Evolutionary conservation across 2,329 filamentous ascomycete species (phyloP).

Genomic region (Aureobasidium zeae): DNA sequence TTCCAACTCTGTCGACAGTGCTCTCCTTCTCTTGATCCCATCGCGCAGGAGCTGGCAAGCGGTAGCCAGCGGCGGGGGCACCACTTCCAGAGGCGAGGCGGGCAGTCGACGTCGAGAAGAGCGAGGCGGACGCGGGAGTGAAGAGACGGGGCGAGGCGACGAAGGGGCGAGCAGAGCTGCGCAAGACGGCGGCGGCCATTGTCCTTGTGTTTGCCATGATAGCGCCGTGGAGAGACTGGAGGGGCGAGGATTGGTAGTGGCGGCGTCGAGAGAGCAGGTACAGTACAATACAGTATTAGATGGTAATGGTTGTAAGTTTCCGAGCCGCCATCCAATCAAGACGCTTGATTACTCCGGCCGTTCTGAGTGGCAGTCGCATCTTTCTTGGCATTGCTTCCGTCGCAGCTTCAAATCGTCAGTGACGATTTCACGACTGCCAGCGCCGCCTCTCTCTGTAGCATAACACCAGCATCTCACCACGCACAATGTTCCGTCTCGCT

Average conservation of each 20-base stretch:
- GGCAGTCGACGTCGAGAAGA: slow-evolving; percentile 56
- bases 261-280: slow-evolving; percentile 17
- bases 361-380: not conserved
- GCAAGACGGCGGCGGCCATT: slow-evolving; percentile 39
- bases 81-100: slow-evolving; percentile 59
- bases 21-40: slow-evolving; percentile 76
- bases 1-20: slow-evolving; percentile 72
- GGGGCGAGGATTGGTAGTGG: slow-evolving; percentile 19
- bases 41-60: slow-evolving; percentile 59
- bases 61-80: slow-evolving; percentile 71
- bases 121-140: slow-evolving; percentile 42
- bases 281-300: too few relatives aligned
- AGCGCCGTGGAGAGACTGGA: slow-evolving; percentile 20
- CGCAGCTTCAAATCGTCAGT: slow-evolving; percentile 6
- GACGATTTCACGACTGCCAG: not conserved
- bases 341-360: not conserved
- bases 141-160: slow-evolving; percentile 32
- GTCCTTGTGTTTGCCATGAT: slow-evolving; percentile 41
- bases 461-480: slow-evolving; percentile 7
- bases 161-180: slow-evolving; percentile 34
- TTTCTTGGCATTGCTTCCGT: not conserved
- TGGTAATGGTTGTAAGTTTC: not conserved
- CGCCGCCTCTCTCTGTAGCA: not conserved
- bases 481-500: slow-evolving; percentile 81
- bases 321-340: not conserved